Evolutionary conservation across 768 basidiomycete genomes (phyloP).

Genomic region (Infundibulicybe gibba): DNA sequence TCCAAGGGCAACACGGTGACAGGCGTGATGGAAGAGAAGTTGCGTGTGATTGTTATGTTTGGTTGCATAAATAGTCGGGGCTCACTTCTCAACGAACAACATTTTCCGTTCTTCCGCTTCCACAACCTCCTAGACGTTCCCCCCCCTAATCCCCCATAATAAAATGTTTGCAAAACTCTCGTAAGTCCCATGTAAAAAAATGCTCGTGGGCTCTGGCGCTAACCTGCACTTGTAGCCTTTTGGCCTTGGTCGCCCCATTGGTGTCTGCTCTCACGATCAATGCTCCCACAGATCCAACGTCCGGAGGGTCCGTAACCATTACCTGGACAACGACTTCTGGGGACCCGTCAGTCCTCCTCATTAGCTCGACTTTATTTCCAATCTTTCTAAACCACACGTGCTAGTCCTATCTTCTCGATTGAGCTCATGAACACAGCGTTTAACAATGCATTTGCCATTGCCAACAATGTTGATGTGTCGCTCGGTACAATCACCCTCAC

Average conservation of each 20-base stretch:
- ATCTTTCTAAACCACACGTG: neutral
- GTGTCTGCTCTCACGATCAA: slow-evolving; percentile 46
- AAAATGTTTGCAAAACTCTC: slow-evolving; percentile 51
- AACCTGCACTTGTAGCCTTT: slow-evolving; percentile 21
- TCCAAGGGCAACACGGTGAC: neutral
- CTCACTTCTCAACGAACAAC: neutral
- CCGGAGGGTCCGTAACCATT: slow-evolving; percentile 33
- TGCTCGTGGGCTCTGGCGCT: neutral
- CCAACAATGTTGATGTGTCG: slow-evolving; percentile 45
- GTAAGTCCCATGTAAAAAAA: slow-evolving; percentile 23
- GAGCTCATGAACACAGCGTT: slow-evolving; percentile 46
- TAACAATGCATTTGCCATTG: slow-evolving; percentile 51
- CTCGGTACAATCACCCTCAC: slow-evolving; percentile 28
- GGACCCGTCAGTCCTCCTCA: slow-evolving; percentile 37
- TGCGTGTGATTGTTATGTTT: slow-evolving; percentile 13
- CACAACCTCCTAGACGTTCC: slow-evolving; percentile 13
- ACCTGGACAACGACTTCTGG: slow-evolving; percentile 37
- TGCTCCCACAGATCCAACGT: slow-evolving; percentile 26
- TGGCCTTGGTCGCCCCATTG: slow-evolving; percentile 42
- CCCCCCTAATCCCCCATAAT: slow-evolving; percentile 13
- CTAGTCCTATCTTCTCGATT: slow-evolving; percentile 31
- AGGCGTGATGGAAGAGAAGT: neutral
- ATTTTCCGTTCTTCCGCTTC: slow-evolving; percentile 7
- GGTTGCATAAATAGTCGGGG: slow-evolving; percentile 21
- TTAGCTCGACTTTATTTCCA: neutral